Evolutionary conservation across 768 basidiomycete genomes (phyloP), one percentile per base, ranked within the genome.

Genomic region (Dendrothele bispora): DNA sequence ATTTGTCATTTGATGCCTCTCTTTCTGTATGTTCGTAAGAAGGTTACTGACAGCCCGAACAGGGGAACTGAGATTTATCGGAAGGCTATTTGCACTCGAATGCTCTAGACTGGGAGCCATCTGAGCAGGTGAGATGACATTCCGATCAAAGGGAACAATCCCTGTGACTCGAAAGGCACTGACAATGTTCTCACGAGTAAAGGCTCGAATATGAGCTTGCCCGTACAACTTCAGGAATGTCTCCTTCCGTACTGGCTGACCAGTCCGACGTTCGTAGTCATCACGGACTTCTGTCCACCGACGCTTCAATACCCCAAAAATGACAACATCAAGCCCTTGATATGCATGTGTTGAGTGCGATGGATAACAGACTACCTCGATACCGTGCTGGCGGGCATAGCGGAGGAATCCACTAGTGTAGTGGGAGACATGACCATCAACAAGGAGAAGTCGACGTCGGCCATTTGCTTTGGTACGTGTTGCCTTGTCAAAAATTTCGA

Each of bases 361-460:
- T 11, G 20, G 11, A 39, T 39, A 39, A 14, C 21, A 14, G 12
- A 21, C 11, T 10, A 39, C 38, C 14, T 11, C 20, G 38, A 39
- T 39, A 39, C 20, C 20, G 38, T 39, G 38, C 38, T 39, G 10
- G 10, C 38, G 21, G 38, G 11, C 11, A 39, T 39, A 21, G 10
- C 20, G 11, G 11, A 39, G 38, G 38, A 39, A 39, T 11, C 15
- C 38, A 11, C 15, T 10, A 11, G 38, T 39, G 38, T 11, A 11
- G 20, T 39, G 38, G 10, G 38, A 39, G 38, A 10, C 14, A 39
- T 66, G 65, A 3, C 66, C 60, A 52, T 66, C 61, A 3, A 66
- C 32, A 32, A 65, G 30, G n/a, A 67, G 38, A 22, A 39, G 11
- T 39, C 38, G 38, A 4, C 48, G 12, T 7, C 43, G 21, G 2